Base-by-base conservation (phyloP, 768 basidiomycete species). In the Rhodotorula diobovata region DNA sequence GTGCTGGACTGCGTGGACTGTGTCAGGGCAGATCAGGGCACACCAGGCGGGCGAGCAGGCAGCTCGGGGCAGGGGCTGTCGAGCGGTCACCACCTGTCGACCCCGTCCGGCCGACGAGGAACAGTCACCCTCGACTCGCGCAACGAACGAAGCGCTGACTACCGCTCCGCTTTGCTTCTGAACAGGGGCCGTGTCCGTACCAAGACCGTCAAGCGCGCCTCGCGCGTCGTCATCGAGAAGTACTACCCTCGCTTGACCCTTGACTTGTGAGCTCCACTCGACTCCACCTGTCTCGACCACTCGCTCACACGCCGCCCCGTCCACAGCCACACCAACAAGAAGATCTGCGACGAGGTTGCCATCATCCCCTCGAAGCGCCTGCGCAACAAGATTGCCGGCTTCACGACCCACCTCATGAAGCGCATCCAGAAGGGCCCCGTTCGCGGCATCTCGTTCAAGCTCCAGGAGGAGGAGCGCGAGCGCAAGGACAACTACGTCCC, bases 361-460 rank as follows among this genome's bases (percentile, higher is more conserved):
- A 80, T 90, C 75, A 94, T 99, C 77, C 95, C 95, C 70, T 97
- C 96, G 67, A 98, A 99, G 85, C 92, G 95, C 77, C 88, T 99
- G 79, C 88, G 96, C 81, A 99, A 99, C 90, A 99, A 99, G 87
- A 90, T 99, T 80, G 89, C 95, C 20, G 96, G 96, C 58, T 99
- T 98, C 88, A 99, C 96, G 70, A 99, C 96, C 79, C 96, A 99
- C 81, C 85, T 99, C 82, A 99, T 99, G 96, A 97, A 93, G 87
- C 93, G 96, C 80, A 99, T 99, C 79, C 93, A 96, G 83, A 88
- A 88, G 70, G 96, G 96, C 7, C 96, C 96, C 79, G 96, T 99
- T 75, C 92, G 93, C 76, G 96, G 96, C 78, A 99, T 99, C 82
- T 98, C 96, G 67, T 99, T 98, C 92, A 96, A 97, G 84, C 90